Evolutionary conservation across 192 early-diverging fungal species (phyloP).

Genomic region (Chytriomyces sp.): DNA sequence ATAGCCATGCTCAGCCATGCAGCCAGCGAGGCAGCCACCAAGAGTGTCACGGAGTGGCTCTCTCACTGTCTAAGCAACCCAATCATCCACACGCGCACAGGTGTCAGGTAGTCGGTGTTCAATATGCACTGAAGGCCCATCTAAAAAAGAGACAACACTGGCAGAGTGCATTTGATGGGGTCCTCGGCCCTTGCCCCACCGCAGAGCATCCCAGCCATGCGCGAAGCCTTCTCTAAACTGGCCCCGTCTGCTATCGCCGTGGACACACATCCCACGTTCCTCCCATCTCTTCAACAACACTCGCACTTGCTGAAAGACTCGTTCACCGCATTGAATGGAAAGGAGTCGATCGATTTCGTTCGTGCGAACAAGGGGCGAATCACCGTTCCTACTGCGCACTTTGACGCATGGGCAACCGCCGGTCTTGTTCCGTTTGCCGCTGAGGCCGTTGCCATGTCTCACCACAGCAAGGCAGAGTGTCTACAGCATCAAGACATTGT

Average conservation of each 20-base stretch:
- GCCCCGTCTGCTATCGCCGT: background rate
- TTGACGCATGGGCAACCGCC: background rate
- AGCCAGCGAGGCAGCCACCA: too few species aligned
- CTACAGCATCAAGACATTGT: conserved; percentile 2
- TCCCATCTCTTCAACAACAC: background rate
- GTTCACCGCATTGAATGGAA: background rate
- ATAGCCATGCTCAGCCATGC: too few species aligned
- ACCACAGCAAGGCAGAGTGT: background rate
- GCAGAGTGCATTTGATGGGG: conserved; percentile 1
- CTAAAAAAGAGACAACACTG: background rate
- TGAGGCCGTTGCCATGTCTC: background rate
- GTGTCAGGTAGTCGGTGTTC: too few species aligned
- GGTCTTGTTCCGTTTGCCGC: background rate
- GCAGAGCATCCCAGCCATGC: background rate
- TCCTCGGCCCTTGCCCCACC: background rate
- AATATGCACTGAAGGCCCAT: too few species aligned
- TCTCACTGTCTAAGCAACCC: too few species aligned
- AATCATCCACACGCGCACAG: too few species aligned
- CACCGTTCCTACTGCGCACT: background rate
- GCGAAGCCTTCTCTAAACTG: background rate
- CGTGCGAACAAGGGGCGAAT: background rate
- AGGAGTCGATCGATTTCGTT: background rate
- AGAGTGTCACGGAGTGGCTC: too few species aligned
- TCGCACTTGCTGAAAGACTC: background rate
- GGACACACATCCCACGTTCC: background rate